Evolutionary conservation across 305 asterid genomes (phyloP), one percentile per base, ranked within the genome.

Genomic region (Fraxinus sp.): DNA sequence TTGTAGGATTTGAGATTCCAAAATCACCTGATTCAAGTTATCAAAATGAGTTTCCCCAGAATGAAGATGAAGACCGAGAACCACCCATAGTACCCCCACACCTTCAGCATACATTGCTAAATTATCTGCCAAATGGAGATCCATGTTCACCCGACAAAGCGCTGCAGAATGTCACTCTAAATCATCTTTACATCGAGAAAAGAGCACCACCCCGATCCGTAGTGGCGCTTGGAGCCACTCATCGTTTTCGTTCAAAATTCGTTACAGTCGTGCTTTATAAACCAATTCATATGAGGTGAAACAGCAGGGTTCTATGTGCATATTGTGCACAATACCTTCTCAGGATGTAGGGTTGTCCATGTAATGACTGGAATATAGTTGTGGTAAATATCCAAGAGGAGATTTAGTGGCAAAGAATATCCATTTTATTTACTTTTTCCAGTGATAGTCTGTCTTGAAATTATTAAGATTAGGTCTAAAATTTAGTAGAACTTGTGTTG

Each of bases 141-240:
- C 88, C 87, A 11, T 73, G 87, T 80, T 86, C 74, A 24, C 32
- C 94, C 64, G 92, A 91, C 76, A 91, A 92, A 3, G 52, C 84
- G 30, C 97, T 94, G 1, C 94, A 91, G 80, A 91, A 91, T 39
- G 98, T 91, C 70, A 89, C 85, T 86, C 87, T 95, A 83, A 95
- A 95, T 77, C 98, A 95, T 89, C 98, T 95, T 78, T 95, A 95
- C 93, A 85, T 92, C 7, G 96, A 95, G 92, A 93, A 91, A 86
- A 83, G 92, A 83, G 97, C 86, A 79, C 68, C 90, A 22, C 92
- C 92, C 0, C 85, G 92, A 30, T 88, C 95, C 5, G 92, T 92
- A 0, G 97, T 95, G 79, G 97, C 92, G 0, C 90, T 95, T 0
- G 98, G 98, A 49, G 91, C 90, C 64, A 93, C 98, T 6, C 97